Percentiles rank a stretch among this genome's conserved stretches.
phyloP scores from a whole-genome alignment of 306 rosid species.

The Cajanus cajan region DNA sequence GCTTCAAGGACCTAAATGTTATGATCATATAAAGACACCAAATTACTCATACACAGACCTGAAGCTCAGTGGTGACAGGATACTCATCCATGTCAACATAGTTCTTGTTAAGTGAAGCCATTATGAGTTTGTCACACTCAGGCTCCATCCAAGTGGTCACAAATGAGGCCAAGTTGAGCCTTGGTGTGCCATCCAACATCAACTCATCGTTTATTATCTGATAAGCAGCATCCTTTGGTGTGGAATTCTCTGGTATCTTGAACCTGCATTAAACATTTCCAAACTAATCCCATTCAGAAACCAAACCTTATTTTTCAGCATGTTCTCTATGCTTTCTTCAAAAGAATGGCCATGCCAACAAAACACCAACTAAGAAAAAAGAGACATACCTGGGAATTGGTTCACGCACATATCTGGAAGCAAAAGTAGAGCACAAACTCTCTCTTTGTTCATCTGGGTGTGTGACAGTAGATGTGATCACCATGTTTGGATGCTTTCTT shows the following conservation, averaged over 20 bases:
- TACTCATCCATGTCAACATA: constrained; percentile 98
- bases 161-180: constrained; percentile 53
- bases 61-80: constrained; percentile 93
- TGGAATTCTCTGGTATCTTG: constrained; percentile 42
- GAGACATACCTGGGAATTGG: constrained; percentile 51
- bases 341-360: background rate
- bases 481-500: constrained; percentile 41
- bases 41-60: constrained; percentile 37
- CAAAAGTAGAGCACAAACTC: constrained; percentile 46
- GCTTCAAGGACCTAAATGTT: background rate
- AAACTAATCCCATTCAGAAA: background rate
- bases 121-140: constrained; percentile 75
- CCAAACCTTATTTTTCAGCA: too few relatives aligned
- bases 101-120: constrained; percentile 81
- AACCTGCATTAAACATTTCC: constrained; percentile 29
- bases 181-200: constrained; percentile 48
- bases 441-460: constrained; percentile 40
- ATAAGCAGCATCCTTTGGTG: constrained; percentile 55
- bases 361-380: background rate
- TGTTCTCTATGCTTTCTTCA: background rate
- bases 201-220: constrained; percentile 53
- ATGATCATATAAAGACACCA: background rate
- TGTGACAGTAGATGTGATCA: constrained; percentile 39
- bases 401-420: constrained; percentile 59
- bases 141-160: constrained; percentile 69